Base-by-base conservation (phyloP, 176 grass and related monocot species). In the Lolium multiflorum region DNA sequence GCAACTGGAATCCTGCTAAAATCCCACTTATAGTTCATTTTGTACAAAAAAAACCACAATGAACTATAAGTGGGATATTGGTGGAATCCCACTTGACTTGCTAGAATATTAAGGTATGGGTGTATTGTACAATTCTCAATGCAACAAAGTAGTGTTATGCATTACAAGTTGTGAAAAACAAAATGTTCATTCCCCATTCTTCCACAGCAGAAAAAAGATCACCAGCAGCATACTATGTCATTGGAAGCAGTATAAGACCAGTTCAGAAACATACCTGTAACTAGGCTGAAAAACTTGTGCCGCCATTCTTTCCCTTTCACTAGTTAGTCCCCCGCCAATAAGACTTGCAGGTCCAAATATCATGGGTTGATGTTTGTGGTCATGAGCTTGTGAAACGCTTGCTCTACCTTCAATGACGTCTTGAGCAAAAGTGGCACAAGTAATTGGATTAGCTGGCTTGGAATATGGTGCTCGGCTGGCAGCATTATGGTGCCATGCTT, bases 271-370 rank as follows among this genome's bases (percentile, higher is more conserved):
- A 54, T 89, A 99, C 97, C 97, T 99, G 85, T 93, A 89, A 84
- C 92, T 78, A 49, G 97, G 97, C 88, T 99, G 97, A 79, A 98
- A 99, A 86, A 96, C 97, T 89, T 91, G 94, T 74, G 94, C 97
- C 13, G 87, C 82, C 80, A 91, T 91, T 81, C 87, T 87, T 79
- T 96, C 97, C 79, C 93, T 94, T 80, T 96, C 94, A 37, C 76
- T 94, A 63, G 90, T 93, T 63, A 99, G 38, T 28, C 88, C 84
- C 10, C 88, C 90, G 24, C 91, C 91, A 66, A 94, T 83, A 80
- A 99, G 86, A 75, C 94, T 96, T 69, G 94, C 87, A 73, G 97
- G 94, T 76, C 94, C 97, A 84, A 99, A 99, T 82, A 99, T 99
- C 79, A 96, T n/a, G 7, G 97, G 92, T 76, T 96, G 97, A 80